A percentile compares a stretch with the other conserved stretches of the same genome.
phyloP scores from a whole-genome alignment of 2,329 filamentous ascomycete species.

The Fusarium heterosporum region DNA sequence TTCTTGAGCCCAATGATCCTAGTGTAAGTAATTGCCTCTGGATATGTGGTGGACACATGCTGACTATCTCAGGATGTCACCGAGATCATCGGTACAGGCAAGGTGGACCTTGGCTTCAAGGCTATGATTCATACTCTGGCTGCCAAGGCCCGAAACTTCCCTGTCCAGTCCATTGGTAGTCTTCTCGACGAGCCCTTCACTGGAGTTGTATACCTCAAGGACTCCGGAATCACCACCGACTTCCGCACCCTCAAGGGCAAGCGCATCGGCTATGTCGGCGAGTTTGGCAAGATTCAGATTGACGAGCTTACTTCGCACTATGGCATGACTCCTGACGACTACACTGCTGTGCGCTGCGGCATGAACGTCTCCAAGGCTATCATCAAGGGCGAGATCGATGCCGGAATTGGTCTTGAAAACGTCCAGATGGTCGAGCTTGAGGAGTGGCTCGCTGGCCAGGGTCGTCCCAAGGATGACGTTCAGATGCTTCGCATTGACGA shows the following conservation, averaged over 20 bases:
- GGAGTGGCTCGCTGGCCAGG: slow-evolving; percentile 76
- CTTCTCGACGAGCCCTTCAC: slow-evolving; percentile 85
- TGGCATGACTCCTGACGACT: slow-evolving; percentile 77
- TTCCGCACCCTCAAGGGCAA: slow-evolving; percentile 81
- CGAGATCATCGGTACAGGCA: slow-evolving; percentile 81
- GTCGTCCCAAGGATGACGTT: slow-evolving; percentile 73
- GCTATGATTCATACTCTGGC: slow-evolving; percentile 87
- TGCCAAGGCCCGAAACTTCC: slow-evolving; percentile 80
- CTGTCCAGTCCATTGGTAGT: slow-evolving; percentile 77
- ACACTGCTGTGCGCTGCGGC: slow-evolving; percentile 81
- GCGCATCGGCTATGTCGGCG: slow-evolving; percentile 82
- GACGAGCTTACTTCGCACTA: slow-evolving; percentile 84
- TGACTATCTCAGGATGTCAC: slow-evolving; percentile 72
- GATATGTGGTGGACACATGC: fast-evolving
- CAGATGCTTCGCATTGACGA: slow-evolving; percentile 86
- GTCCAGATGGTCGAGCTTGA: slow-evolving; percentile 87
- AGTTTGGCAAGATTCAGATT: slow-evolving; percentile 87
- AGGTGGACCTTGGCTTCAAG: slow-evolving; percentile 83
- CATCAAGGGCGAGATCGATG: slow-evolving; percentile 77
- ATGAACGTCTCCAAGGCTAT: slow-evolving; percentile 86
- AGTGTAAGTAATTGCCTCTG: slow-evolving; percentile 60
- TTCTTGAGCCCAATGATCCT: slow-evolving; percentile 83
- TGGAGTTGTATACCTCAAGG: slow-evolving; percentile 80
- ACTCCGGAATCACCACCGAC: slow-evolving; percentile 78
- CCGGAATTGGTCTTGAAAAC: slow-evolving; percentile 81